Base-by-base conservation (phyloP, 1,284 basidiomycete genomes). In the Moesziomyces parantarcticus region DNA sequence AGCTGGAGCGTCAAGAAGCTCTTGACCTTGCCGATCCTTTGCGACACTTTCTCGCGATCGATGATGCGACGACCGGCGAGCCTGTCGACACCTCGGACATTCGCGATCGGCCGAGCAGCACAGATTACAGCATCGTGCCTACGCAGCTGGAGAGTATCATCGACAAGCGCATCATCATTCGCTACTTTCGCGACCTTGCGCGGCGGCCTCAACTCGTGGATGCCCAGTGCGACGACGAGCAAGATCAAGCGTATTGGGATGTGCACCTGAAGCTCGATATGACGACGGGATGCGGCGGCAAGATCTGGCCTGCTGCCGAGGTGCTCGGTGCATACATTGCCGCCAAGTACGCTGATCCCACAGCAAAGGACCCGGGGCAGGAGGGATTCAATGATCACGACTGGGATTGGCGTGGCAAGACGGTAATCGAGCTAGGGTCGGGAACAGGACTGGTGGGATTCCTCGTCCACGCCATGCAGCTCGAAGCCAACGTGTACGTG, bases 401-500 rank as follows among this genome's bases (percentile, higher is more conserved):
- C 25, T 68, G 68, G 26, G 66, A 70, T 29, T 78, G 78, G 76
- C 25, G 60, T 1, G 58, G 64, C 45, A 81, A 79, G 53, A 50
- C 47, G 29, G 86, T 95, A 16, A 82, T 97, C 26, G 94, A 97
- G 83, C 88, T 97, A 1, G 94, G 94, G 1, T 84, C 84, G 1
- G 94, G 94, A 0, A 97, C 94, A 2, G 94, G 94, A 3, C 87
- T 97, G 25, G 92, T 95, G 16, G 94, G 94, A 3, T 88, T 96
- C 41, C 89, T 92, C 7, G 91, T 91, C 1, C 92, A 88, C 5
- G 86, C 88, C 50, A 86, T 94, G 25, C 90, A 89, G 43, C 76
- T 84, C 1, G 88, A 25, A 6, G 55, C 53, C 11, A 41, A 23
- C n/a, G 83, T 86, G 23, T 91, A 88, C 85, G 91, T 95, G 69